A percentile compares a stretch with the other conserved stretches of the same genome.
These are phyloP conservation scores for Stephanodiscus triporus DNA, from an alignment of 108 stramenopile genomes.

Conservation along the genomic window DNA sequence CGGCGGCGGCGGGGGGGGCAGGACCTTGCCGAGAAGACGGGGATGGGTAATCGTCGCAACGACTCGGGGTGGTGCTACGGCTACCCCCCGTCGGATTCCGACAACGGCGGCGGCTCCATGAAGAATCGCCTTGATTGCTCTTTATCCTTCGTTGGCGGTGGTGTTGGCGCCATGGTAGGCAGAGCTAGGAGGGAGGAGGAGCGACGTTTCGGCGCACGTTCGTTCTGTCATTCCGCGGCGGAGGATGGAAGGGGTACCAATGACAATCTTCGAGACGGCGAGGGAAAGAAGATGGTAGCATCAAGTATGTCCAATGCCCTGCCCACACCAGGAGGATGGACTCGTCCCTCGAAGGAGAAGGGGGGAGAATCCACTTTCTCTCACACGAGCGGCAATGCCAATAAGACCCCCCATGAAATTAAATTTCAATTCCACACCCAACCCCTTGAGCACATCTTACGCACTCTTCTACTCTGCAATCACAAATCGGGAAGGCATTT, in stretches of 20 bases:
- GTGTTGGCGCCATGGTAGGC: not conserved
- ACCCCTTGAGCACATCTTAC: too few relatives aligned
- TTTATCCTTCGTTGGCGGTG: not conserved
- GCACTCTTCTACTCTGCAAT: too few relatives aligned
- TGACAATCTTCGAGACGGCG: not conserved
- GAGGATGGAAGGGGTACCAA: not conserved
- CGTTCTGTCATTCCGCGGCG: conserved; percentile 3
- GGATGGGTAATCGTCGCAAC: conserved; percentile 3
- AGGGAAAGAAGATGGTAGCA: not conserved
- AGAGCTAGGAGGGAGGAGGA: conserved; percentile 6
- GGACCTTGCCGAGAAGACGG: conserved; percentile 32
- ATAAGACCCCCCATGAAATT: not conserved
- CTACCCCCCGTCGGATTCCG: conserved; percentile 36
- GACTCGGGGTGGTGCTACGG: conserved; percentile 12
- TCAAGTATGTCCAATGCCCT: conserved; percentile 4
- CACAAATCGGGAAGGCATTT: too few relatives aligned
- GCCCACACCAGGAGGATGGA: conserved; percentile 36
- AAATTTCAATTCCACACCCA: too few relatives aligned
- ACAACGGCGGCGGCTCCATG: not conserved
- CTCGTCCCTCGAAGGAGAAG: not conserved
- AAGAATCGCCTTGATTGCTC: not conserved
- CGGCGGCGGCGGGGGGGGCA: not conserved
- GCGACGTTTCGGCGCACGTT: conserved; percentile 16
- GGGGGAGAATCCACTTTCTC: not conserved
- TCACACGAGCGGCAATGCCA: not conserved